These are phyloP conservation scores for Calonectria pseudoturangicola DNA, from an alignment of 2,329 filamentous ascomycete species.

Conservation along the genomic window DNA sequence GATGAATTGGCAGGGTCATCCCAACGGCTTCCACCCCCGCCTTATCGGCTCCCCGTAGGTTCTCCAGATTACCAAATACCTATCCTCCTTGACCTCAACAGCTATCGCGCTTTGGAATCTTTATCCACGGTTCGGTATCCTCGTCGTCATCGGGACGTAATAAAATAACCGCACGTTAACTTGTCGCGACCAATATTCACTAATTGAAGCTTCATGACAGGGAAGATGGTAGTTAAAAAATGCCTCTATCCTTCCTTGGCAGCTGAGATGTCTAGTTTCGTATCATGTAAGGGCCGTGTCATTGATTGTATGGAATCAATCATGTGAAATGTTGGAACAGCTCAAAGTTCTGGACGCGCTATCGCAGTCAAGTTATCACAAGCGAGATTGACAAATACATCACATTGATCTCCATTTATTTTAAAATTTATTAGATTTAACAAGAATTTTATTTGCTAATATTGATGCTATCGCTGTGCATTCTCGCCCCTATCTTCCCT, in stretches of 20 bases:
- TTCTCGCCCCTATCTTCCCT: not conserved
- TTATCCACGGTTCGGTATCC: not conserved
- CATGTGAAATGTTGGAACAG: not conserved
- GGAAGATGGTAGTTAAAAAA: no score
- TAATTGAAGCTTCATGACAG: no score
- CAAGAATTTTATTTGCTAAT: not conserved
- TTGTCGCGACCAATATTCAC: no score
- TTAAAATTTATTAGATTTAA: not conserved
- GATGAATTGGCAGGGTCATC: not conserved
- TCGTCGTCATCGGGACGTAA: not conserved
- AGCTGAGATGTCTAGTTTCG: not conserved
- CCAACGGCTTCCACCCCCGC: not conserved
- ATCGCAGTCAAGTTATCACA: not conserved
- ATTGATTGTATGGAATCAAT: not conserved
- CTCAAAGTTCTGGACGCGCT: not conserved
- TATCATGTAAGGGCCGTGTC: not conserved
- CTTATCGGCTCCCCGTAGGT: not conserved
- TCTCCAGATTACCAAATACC: not conserved
- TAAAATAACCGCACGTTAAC: no score
- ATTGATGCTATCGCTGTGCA: not conserved
- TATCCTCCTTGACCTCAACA: no score
- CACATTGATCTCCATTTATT: not conserved
- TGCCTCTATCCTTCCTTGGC: not conserved
- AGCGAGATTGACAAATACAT: not conserved
- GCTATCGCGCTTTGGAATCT: not conserved